Conservation (phyloP, 306 rosid species). For the Quercus glauca region DNA sequence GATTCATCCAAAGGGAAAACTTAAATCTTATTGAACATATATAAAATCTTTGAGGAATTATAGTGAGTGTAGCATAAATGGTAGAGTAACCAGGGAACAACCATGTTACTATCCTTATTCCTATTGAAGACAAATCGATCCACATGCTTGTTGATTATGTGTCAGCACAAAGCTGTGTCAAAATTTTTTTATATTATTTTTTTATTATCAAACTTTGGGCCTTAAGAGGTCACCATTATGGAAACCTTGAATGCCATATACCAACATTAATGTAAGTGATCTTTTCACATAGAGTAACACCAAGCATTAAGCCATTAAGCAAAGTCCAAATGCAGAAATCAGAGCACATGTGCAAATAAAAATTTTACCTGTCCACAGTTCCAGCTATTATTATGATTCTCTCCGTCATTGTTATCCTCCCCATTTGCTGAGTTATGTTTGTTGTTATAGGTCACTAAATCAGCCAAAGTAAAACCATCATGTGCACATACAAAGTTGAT, state of each 20-base stretch:
- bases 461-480: constrained; percentile 93
- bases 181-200: too few relatives aligned
- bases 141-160: background rate
- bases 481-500: constrained; percentile 89
- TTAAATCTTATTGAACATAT: background rate
- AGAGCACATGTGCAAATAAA: background rate
- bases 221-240: background rate
- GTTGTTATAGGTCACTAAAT: constrained; percentile 81
- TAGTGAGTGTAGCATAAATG: too few relatives aligned
- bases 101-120: too few relatives aligned
- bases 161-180: background rate
- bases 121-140: background rate
- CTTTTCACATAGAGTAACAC: background rate
- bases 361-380: constrained; percentile 82
- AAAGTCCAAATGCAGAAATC: constrained; percentile 18
- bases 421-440: constrained; percentile 88
- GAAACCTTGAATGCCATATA: background rate
- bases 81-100: too few relatives aligned
- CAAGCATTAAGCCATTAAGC: background rate
- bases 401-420: constrained; percentile 95
- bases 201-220: background rate
- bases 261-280: background rate
- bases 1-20: background rate
- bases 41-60: background rate
- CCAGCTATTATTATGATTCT: constrained; percentile 97